Evolutionary conservation across 2,329 filamentous ascomycete species (phyloP), one percentile per base, ranked within the genome.

Genomic region (Fusarium acutatum): DNA sequence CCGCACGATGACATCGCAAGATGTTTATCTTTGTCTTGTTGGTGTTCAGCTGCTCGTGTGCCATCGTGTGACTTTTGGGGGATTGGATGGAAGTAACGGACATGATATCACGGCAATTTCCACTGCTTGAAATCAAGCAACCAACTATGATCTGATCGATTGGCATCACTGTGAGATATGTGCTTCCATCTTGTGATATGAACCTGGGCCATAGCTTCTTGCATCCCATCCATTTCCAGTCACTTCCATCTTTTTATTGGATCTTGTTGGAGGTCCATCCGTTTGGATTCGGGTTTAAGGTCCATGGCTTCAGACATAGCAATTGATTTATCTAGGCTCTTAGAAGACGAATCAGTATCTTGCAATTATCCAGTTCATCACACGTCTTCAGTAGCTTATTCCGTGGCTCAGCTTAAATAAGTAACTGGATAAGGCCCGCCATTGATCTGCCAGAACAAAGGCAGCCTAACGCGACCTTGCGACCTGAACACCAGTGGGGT

Each of bases 1-100:
- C n/a, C 26, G 41, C 20, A 47, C 11, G 22, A 71, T 71, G 69
- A 71, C 69, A 71, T 60, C 28, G 26, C 34, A 3, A 22, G 32
- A 18, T 46, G 61, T 40, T 53, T 38, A 40, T 38, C 11, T 13
- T 43, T 2, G 6, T 7, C 20, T 28, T 11, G 6, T 46, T 46
- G 24, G 28, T 38, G 11, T 26, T 34, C 15, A 26, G n/a, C 40
- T 38, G 34, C 35, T 41, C 37, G 50, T 67, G 22, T 43, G 59
- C 12, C n/a, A 5, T 47, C 6, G 18, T 22, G 17, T 59, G 26
- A 24, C 18, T 11, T 30, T 35, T 18, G 14, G 13, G 15, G 32
- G 11, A 63, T 54, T 71, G 53, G 47, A 28, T 46, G 57, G 46
- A 28, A 28, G 14, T 35, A 41, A 3, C 52, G 22, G 32, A 0